Evolutionary conservation across 768 basidiomycete species (phyloP).

Genomic region (Coprinopsis strossmayeri): DNA sequence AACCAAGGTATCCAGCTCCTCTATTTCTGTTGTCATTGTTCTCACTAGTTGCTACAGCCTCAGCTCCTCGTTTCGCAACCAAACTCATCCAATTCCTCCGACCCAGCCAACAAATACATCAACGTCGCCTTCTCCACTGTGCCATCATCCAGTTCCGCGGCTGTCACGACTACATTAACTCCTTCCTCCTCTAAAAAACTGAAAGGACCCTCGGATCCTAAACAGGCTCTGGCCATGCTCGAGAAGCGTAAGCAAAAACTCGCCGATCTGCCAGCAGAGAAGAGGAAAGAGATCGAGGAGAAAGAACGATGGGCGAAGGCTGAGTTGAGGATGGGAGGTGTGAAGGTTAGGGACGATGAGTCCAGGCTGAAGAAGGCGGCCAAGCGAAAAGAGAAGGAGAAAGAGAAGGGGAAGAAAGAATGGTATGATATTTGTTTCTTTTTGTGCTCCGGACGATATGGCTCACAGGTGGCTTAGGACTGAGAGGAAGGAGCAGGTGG

Average conservation of each 20-base stretch:
- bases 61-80: conserved; percentile 75
- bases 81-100: too few species aligned
- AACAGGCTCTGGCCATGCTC: conserved; percentile 81
- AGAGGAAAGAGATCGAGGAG: conserved; percentile 74
- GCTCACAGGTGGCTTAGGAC: conserved; percentile 13
- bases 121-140: conserved; percentile 66
- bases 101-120: conserved; percentile 32
- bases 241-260: conserved; percentile 72
- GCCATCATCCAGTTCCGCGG: background rate
- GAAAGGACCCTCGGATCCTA: conserved; percentile 73
- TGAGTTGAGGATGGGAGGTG: conserved; percentile 78
- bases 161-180: background rate
- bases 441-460: background rate
- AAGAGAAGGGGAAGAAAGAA: conserved; percentile 72
- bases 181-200: conserved; percentile 42
- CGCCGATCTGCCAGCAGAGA: conserved; percentile 72
- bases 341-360: conserved; percentile 89
- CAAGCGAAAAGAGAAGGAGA: conserved; percentile 90
- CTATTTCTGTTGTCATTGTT: conserved; percentile 3
- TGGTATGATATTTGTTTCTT: conserved; percentile 51
- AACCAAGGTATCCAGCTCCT: conserved; percentile 57
- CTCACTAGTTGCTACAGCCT: conserved; percentile 40
- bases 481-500: conserved; percentile 75
- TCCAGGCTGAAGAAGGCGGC: conserved; percentile 82
- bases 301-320: conserved; percentile 89